phyloP scores from a whole-genome alignment of 2,329 filamentous ascomycete genomes.

The Pseudogymnoascus sp. region DNA sequence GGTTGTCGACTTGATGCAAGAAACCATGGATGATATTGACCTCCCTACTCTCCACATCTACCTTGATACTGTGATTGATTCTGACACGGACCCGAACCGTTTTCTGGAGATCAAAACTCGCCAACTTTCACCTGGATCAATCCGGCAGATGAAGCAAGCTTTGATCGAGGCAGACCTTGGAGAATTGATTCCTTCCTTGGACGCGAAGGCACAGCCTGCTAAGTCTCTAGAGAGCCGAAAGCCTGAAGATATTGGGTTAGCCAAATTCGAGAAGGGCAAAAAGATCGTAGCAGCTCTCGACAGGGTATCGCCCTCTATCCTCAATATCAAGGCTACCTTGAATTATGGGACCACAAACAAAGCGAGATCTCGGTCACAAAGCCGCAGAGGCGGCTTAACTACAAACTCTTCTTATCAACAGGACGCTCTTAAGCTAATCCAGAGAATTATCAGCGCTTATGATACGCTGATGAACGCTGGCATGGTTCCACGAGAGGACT shows the following conservation, averaged over 20 bases:
- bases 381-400: not conserved
- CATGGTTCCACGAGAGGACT: constrained; percentile 19
- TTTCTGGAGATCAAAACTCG: constrained; percentile 24
- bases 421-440: constrained; percentile 20
- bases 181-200: not conserved
- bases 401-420: constrained; percentile 9
- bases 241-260: constrained; percentile 14
- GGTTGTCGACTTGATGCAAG: constrained; percentile 57
- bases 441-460: constrained; percentile 27
- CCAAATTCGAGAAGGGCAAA: constrained; percentile 37
- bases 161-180: not conserved
- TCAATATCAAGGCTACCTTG: constrained; percentile 22
- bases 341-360: constrained; percentile 17
- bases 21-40: constrained; percentile 38
- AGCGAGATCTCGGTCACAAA: not conserved
- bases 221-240: not conserved
- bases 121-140: not conserved
- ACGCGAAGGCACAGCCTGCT: constrained; percentile 14
- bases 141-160: not conserved
- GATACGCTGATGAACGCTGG: constrained; percentile 24
- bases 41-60: constrained; percentile 44
- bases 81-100: constrained; percentile 29
- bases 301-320: constrained; percentile 29
- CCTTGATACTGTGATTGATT: constrained; percentile 45
- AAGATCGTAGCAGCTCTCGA: constrained; percentile 44